Conservation (phyloP, 768 basidiomycete genomes). For the Amanita thiersii region DNA sequence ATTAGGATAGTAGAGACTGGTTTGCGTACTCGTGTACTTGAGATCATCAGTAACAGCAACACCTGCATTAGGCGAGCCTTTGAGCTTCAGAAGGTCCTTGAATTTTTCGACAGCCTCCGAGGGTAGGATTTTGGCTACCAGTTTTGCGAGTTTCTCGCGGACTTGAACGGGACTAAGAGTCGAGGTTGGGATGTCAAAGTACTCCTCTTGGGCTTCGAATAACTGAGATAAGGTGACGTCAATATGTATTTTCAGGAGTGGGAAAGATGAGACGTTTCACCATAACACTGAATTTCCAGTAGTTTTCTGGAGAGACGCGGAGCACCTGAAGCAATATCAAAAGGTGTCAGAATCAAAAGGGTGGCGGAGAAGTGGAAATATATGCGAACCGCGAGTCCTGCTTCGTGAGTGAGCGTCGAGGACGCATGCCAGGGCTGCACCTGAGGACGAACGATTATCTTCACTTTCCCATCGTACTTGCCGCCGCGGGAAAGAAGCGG, state of each 20-base stretch:
- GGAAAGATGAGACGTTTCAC: slow-evolving; percentile 37
- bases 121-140: slow-evolving; percentile 50
- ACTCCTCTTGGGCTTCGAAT: slow-evolving; percentile 70
- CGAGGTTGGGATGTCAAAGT: slow-evolving; percentile 68
- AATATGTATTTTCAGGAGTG: not conserved
- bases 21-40: slow-evolving; percentile 74
- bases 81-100: slow-evolving; percentile 53
- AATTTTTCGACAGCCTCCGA: slow-evolving; percentile 42
- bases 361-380: not conserved
- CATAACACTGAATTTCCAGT: slow-evolving; percentile 68
- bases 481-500: slow-evolving; percentile 53
- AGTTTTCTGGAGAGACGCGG: slow-evolving; percentile 63
- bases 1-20: not conserved
- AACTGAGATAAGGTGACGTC: slow-evolving; percentile 37
- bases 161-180: slow-evolving; percentile 62
- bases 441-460: slow-evolving; percentile 61
- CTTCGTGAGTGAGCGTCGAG: slow-evolving; percentile 77
- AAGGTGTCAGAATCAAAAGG: not conserved
- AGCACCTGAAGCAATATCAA: slow-evolving; percentile 39
- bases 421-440: slow-evolving; percentile 76
- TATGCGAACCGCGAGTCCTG: slow-evolving; percentile 60
- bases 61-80: slow-evolving; percentile 68
- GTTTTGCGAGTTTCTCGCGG: slow-evolving; percentile 59
- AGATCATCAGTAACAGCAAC: slow-evolving; percentile 77
- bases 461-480: slow-evolving; percentile 65